phyloP scores from a whole-genome alignment of 2,329 filamentous ascomycete genomes.

The Colletotrichum horii region DNA sequence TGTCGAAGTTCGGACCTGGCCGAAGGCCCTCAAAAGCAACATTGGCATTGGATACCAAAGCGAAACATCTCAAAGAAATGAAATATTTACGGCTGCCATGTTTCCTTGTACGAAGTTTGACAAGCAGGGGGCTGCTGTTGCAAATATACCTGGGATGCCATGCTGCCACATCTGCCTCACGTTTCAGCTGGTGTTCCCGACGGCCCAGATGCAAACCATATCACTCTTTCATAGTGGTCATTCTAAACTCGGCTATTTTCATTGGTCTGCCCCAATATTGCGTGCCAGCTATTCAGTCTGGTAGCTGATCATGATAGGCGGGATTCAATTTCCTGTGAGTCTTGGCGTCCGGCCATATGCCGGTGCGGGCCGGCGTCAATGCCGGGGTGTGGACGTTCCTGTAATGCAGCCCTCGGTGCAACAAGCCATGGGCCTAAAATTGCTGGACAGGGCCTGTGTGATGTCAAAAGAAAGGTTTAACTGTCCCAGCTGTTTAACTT shows the following conservation, averaged over 20 bases:
- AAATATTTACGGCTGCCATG: accelerated
- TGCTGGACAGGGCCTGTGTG: neutral
- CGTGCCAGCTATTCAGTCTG: neutral
- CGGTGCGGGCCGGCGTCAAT: neutral
- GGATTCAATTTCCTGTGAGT: neutral
- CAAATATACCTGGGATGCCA: neutral
- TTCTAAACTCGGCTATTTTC: accelerated
- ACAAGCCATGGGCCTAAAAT: neutral
- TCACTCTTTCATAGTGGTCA: accelerated
- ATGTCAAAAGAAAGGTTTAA: neutral
- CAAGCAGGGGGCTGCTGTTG: accelerated
- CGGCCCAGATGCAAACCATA: neutral
- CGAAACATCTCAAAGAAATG: too few species aligned
- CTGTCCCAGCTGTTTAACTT: neutral
- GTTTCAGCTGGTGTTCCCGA: neutral
- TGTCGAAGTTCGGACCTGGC: neutral
- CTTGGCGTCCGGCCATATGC: neutral
- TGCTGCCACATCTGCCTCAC: neutral
- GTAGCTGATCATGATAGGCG: neutral
- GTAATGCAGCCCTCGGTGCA: neutral
- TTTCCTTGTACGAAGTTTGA: accelerated
- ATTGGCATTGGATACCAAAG: too few species aligned
- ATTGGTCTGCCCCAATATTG: neutral
- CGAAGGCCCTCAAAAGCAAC: too few species aligned
- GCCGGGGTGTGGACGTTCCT: neutral